Percentiles rank a stretch among this genome's conserved stretches.
phyloP scores from a whole-genome alignment of 1,284 basidiomycete species.

The Hypsizygus ulmarius region DNA sequence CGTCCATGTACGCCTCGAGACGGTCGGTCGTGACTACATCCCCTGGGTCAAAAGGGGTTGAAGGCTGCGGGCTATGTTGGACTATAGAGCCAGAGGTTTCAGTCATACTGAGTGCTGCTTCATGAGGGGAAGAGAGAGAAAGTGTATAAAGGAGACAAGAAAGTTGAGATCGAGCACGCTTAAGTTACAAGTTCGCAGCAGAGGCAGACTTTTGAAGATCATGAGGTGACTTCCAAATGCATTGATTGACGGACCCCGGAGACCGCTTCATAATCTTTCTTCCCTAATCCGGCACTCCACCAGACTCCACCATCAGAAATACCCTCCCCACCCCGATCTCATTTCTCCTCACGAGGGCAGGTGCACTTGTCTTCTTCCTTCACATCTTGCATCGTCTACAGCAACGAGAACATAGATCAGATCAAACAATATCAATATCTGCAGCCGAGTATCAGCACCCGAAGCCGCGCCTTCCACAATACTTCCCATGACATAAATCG shows the following conservation, averaged over 20 bases:
- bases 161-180: conserved; percentile 14
- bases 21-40: conserved; percentile 63
- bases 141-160: conserved; percentile 10
- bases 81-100: conserved; percentile 10
- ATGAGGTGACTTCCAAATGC: conserved; percentile 20
- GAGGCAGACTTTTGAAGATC: conserved; percentile 29
- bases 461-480: neutral
- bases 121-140: conserved; percentile 19
- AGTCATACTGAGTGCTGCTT: conserved; percentile 20
- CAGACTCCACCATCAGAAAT: conserved; percentile 14
- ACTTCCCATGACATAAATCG: too few species aligned
- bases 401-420: conserved; percentile 3
- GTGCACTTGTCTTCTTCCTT: conserved; percentile 67
- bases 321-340: neutral
- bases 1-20: conserved; percentile 37
- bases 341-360: conserved; percentile 42
- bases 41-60: conserved; percentile 40
- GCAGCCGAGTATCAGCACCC: conserved; percentile 15
- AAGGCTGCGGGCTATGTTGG: conserved; percentile 6
- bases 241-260: conserved; percentile 25
- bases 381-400: conserved; percentile 64
- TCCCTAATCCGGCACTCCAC: conserved; percentile 4
- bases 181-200: conserved; percentile 11
- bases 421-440: neutral
- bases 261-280: conserved; percentile 21